Percentiles rank a stretch among this genome's conserved stretches.
phyloP scores from a whole-genome alignment of 2,329 filamentous ascomycete genomes.

The Colletotrichum echinochloae region DNA sequence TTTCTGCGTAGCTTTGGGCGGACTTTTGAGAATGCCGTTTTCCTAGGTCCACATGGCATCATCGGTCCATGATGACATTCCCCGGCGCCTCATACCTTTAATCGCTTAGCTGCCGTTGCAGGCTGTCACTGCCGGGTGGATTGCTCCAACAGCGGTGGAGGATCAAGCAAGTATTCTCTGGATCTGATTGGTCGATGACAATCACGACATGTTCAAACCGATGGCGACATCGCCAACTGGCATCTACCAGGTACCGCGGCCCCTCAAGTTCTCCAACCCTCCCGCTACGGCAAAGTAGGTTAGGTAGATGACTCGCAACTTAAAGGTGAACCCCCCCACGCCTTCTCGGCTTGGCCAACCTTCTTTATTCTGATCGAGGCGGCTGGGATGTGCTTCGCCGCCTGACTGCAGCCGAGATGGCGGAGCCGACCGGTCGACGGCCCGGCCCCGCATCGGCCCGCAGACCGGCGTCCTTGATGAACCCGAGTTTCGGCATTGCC shows the following conservation, averaged over 20 bases:
- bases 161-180: neutral
- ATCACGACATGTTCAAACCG: conserved; percentile 37
- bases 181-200: conserved; percentile 15
- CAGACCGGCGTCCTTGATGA: neutral
- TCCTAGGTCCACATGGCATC: conserved; percentile 31
- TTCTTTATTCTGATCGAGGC: conserved; percentile 12
- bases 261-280: neutral
- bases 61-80: conserved; percentile 38
- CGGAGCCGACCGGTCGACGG: neutral
- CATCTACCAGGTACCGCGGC: neutral
- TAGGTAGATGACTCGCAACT: conserved; percentile 10
- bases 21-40: neutral
- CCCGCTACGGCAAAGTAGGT: neutral
- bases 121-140: conserved; percentile 7
- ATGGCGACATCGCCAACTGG: conserved; percentile 35
- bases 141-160: conserved; percentile 5
- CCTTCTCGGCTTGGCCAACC: neutral
- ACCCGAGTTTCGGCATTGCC: neutral
- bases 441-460: neutral
- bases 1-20: neutral
- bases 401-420: neutral
- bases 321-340: conserved; percentile 12
- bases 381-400: neutral
- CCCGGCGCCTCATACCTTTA: conserved; percentile 23
- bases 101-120: conserved; percentile 26